Base-by-base conservation (phyloP, 106 monocot species). In the Acorus calamus region DNA sequence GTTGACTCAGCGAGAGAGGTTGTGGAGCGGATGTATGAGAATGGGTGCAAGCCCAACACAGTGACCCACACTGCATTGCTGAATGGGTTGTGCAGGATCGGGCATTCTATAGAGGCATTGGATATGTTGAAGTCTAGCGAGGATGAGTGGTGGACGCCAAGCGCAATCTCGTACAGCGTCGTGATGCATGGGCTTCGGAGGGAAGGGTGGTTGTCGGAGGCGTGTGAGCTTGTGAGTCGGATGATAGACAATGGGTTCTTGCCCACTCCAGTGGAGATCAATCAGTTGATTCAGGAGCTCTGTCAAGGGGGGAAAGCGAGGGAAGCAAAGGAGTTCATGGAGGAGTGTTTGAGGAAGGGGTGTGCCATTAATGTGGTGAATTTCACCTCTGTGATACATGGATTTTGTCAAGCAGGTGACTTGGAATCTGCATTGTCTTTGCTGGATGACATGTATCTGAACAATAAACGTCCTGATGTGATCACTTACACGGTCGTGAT, bases 61-160 rank as follows among this genome's bases (percentile, higher is more conserved):
- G 78, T 92, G 7, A 98, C 92, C 2, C 69, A 91, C 64, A 98
- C 98, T 11, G 83, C 88, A 0, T 70, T 98, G 59, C 63, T 88
- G 50, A 85, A 85, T 76, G 98, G 98, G 5, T 55, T 98, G 52
- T 88, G 98, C 53, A 85, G 69, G 70, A 68, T 77, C 55, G 88
- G 85, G 8, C 80, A 70, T 58, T 83, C 92, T 14, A 47, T 76
- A 11, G 88, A 98, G 66, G 92, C 98, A 4, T 77, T 71, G 73
- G 88, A 85, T 9, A 74, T 98, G 80, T 57, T 98, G 57, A 83
- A 81, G 47, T 86, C 75, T 63, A 92, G 85, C 46, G 92, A 92
- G 42, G 80, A 88, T 49, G 92, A 98, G 46, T 91, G 87, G 87
- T 98, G 96, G 96, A 87, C 80, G 43, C 96, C 96, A 47, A 91